Evolutionary conservation across 768 basidiomycete species (phyloP).

Genomic region (Gloeostereum incarnatum): DNA sequence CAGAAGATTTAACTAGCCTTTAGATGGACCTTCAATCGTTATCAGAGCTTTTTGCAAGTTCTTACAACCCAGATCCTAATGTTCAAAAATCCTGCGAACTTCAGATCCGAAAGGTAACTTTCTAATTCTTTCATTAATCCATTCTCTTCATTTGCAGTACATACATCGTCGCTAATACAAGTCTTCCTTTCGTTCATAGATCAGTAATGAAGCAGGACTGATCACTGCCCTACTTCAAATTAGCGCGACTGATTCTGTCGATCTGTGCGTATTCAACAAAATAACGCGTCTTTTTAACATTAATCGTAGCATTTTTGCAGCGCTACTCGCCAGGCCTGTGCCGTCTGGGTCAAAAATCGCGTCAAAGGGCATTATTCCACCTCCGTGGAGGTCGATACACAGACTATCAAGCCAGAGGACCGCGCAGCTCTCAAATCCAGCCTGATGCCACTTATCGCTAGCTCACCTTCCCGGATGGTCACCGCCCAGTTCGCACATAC

Average conservation of each 20-base stretch:
- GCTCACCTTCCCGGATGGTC: conserved; percentile 55
- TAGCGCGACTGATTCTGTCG: conserved; percentile 67
- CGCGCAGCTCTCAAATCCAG: conserved; percentile 60
- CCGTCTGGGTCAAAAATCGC: conserved; percentile 89
- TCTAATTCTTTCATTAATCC: conserved; percentile 1
- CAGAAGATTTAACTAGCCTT: too few relatives aligned
- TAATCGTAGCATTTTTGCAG: conserved; percentile 23
- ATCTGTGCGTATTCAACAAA: conserved; percentile 57
- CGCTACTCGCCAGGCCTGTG: conserved; percentile 75
- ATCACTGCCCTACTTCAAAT: conserved; percentile 80
- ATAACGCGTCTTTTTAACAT: conserved; percentile 24
- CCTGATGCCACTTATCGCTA: conserved; percentile 63
- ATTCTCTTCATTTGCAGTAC: conserved; percentile 1
- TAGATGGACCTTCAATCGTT: conserved; percentile 72
- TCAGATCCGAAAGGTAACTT: conserved; percentile 71
- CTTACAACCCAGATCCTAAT: conserved; percentile 79
- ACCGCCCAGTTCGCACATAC: conserved; percentile 68
- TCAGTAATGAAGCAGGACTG: conserved; percentile 75
- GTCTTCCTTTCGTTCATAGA: too few relatives aligned
- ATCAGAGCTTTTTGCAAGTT: conserved; percentile 71
- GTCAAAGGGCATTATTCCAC: conserved; percentile 57
- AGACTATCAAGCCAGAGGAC: conserved; percentile 53
- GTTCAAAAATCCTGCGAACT: conserved; percentile 80
- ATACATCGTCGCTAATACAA: not conserved
- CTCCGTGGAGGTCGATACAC: conserved; percentile 21